Evolutionary conservation across 345 rosid species (phyloP).

Genomic region (Eucalyptus caleyi): DNA sequence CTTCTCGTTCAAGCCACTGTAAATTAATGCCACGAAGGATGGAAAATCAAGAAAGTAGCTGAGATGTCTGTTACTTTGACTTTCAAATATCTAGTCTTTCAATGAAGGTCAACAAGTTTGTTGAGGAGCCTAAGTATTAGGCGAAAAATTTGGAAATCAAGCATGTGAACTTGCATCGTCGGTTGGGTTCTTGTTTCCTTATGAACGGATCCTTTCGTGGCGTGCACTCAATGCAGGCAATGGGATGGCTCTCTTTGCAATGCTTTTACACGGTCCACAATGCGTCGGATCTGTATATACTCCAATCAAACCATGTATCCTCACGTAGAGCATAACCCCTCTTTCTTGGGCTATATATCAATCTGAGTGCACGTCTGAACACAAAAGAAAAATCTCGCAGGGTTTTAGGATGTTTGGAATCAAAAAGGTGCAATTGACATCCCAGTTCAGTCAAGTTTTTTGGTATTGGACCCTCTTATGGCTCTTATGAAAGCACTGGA

Average conservation of each 20-base stretch:
- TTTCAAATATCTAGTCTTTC: neutral
- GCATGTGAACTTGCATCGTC: conserved; percentile 34
- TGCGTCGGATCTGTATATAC: neutral
- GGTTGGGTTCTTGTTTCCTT: conserved; percentile 1
- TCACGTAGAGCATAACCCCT: neutral
- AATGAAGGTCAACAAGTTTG: neutral
- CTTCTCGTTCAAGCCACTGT: neutral
- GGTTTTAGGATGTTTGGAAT: neutral
- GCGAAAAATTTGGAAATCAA: neutral
- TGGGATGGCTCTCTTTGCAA: neutral
- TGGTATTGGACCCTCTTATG: neutral
- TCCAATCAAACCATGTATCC: neutral
- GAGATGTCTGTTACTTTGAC: conserved; percentile 21
- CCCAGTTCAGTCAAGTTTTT: neutral
- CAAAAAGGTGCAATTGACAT: neutral
- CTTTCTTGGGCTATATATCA: neutral
- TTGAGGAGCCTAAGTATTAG: neutral
- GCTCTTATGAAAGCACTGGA: neutral
- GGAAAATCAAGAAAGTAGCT: neutral
- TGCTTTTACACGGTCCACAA: neutral
- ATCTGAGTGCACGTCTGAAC: neutral
- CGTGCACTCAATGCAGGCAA: conserved; percentile 23
- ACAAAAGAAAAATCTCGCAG: neutral
- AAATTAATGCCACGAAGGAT: neutral
- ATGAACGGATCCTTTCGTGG: conserved; percentile 11